These are phyloP conservation scores for Nannochloropsis salina DNA, from an alignment of 108 stramenopile species.

Conservation along the genomic window DNA sequence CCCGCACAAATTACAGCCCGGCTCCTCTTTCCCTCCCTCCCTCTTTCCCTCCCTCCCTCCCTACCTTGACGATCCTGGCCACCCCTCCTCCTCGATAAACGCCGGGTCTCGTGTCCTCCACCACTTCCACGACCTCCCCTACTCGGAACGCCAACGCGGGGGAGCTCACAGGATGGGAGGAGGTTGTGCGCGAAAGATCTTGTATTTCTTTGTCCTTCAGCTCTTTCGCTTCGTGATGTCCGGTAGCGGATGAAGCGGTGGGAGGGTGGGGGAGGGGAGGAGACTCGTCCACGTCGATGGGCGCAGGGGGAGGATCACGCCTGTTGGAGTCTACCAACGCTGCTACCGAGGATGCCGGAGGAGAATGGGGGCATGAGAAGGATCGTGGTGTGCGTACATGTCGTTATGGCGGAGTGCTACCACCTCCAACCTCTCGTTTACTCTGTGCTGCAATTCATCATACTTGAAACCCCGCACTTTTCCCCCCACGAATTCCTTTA, in stretches of 20 bases:
- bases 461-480: not conserved
- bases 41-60: constrained; percentile 1
- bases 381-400: not conserved
- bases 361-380: not conserved
- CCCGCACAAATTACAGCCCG: not conserved
- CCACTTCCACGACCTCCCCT: not conserved
- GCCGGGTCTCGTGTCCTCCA: not conserved
- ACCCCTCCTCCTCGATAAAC: not conserved
- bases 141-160: not conserved
- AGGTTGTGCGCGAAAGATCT: not conserved
- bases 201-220: not conserved
- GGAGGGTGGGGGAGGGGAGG: not conserved
- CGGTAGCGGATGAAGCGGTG: not conserved
- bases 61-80: constrained; percentile 17
- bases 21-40: not conserved
- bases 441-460: not conserved
- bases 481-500: not conserved
- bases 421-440: not conserved
- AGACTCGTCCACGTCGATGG: not conserved
- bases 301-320: too few relatives aligned
- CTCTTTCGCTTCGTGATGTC: not conserved
- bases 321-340: too few relatives aligned
- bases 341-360: not conserved
- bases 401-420: not conserved
- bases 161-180: not conserved